Percentiles rank a stretch among this genome's conserved stretches.
Conservation (phyloP, 2,329 filamentous ascomycete genomes). For the Massarina eburnea region DNA sequence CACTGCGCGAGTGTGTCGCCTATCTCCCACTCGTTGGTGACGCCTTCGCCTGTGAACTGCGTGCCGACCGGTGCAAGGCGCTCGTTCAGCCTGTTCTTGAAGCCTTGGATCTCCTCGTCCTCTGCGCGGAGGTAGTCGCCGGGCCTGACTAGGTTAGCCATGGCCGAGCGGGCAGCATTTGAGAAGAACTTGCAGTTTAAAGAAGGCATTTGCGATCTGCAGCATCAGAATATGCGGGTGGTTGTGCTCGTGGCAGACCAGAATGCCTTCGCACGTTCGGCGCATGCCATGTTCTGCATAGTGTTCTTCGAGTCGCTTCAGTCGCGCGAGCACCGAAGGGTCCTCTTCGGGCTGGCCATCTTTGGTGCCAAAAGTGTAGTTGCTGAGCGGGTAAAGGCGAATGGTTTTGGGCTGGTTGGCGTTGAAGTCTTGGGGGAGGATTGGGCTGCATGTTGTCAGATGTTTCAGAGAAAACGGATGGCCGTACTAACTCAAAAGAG, state of each 20-base stretch:
- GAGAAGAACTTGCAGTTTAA: conserved; percentile 70
- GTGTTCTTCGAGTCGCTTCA: conserved; percentile 95
- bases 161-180: not conserved
- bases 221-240: conserved; percentile 98
- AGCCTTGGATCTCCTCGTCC: conserved; percentile 91
- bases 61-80: conserved; percentile 88
- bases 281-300: conserved; percentile 93
- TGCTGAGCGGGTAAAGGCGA: conserved; percentile 89
- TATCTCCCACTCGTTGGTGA: conserved; percentile 92
- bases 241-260: conserved; percentile 98
- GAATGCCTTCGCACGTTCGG: conserved; percentile 91
- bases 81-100: conserved; percentile 91
- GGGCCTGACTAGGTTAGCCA: conserved; percentile 53
- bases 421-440: conserved; percentile 80
- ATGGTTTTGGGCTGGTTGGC: conserved; percentile 87
- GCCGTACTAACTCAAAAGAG: conserved; percentile 67
- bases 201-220: conserved; percentile 98
- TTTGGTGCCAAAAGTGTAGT: conserved; percentile 99
- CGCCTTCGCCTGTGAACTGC: conserved; percentile 76
- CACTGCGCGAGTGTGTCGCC: conserved; percentile 95
- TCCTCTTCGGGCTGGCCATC: conserved; percentile 98
- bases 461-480: not conserved
- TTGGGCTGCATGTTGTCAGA: conserved; percentile 56
- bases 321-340: conserved; percentile 86
- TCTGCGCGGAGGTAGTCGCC: conserved; percentile 90